These are phyloP conservation scores for Plasmodium cynomolgi DNA, from an alignment of 169 alveolate genomes.

Conservation along the genomic window DNA sequence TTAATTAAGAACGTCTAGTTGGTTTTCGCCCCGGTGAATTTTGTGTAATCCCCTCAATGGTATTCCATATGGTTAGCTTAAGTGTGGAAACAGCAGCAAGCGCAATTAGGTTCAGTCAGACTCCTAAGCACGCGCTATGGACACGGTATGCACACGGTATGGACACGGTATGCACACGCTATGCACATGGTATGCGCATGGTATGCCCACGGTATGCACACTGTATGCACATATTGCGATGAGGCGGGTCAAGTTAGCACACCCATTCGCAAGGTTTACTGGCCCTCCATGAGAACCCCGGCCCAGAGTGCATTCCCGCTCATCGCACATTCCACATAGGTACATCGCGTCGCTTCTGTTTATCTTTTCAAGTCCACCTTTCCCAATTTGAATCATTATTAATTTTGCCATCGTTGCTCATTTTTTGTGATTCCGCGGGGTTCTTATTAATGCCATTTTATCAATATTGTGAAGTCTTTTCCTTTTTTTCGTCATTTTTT, in stretches of 20 bases:
- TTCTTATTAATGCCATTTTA: neutral
- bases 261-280: neutral
- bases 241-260: neutral
- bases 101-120: neutral
- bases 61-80: neutral
- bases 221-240: neutral
- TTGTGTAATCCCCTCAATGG: neutral
- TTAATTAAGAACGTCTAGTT: constrained; percentile 37
- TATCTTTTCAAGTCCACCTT: neutral
- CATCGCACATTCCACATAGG: neutral
- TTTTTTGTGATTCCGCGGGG: neutral
- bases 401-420: neutral
- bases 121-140: neutral
- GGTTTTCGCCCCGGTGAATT: neutral
- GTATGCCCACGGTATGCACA: too few relatives aligned
- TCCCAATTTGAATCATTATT: neutral
- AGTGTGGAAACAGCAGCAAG: neutral
- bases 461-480: neutral
- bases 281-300: neutral
- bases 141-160: neutral
- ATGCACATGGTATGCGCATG: neutral
- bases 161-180: neutral
- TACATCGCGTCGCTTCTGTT: neutral
- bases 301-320: neutral
- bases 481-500: constrained; percentile 2